These are phyloP conservation scores for Leptodontidium sp. DNA, from an alignment of 2,329 filamentous ascomycete genomes.

Conservation along the genomic window DNA sequence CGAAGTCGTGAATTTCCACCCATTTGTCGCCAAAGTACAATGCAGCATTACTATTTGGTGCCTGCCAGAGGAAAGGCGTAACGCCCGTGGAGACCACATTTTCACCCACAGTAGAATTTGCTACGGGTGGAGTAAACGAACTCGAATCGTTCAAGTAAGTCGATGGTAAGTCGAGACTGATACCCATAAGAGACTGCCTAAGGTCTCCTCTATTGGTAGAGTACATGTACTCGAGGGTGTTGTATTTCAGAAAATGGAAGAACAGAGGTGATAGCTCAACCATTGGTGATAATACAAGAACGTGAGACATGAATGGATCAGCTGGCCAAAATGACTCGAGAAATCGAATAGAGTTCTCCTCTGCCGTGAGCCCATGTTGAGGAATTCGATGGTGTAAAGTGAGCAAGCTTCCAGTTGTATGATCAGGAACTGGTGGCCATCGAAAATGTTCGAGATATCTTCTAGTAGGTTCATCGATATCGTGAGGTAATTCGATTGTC, in stretches of 20 bases:
- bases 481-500: conserved; percentile 82
- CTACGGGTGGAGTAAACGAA: conserved; percentile 58
- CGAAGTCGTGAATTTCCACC: conserved; percentile 83
- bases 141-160: conserved; percentile 67
- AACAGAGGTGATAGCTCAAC: conserved; percentile 82
- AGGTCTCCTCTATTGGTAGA: conserved; percentile 60
- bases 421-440: conserved; percentile 66
- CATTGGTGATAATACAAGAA: conserved; percentile 85
- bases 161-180: conserved; percentile 80
- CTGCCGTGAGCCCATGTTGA: conserved; percentile 64
- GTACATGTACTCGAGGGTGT: conserved; percentile 79
- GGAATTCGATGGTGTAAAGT: conserved; percentile 79
- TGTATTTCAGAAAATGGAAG: conserved; percentile 86
- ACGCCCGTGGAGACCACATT: conserved; percentile 13
- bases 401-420: conserved; percentile 60
- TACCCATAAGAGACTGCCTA: conserved; percentile 71
- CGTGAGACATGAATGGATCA: conserved; percentile 69
- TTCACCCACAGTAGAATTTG: conserved; percentile 15
- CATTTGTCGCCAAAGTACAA: conserved; percentile 88
- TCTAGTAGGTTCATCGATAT: conserved; percentile 71
- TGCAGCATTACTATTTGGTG: conserved; percentile 81
- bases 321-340: conserved; percentile 89
- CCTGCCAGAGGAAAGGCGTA: conserved; percentile 78
- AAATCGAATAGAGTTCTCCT: conserved; percentile 77
- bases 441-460: conserved; percentile 68